A percentile compares a stretch with the other conserved stretches of the same genome.
phyloP scores from a whole-genome alignment of 805 yeast genomes.

The Cyberlindnera euphorbiiphila region DNA sequence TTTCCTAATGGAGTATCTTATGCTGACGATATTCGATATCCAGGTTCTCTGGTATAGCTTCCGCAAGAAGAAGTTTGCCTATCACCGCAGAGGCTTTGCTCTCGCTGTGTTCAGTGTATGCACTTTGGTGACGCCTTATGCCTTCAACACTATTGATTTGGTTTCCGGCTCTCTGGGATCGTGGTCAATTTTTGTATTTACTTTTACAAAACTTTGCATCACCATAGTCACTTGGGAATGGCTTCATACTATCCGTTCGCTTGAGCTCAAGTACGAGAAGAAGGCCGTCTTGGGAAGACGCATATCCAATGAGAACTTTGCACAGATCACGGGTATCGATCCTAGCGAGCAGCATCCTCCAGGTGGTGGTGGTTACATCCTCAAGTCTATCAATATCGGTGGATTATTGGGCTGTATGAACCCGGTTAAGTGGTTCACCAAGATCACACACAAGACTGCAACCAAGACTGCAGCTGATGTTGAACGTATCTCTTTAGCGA shows the following conservation, averaged over 20 bases:
- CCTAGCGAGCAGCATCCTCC: slow-evolving; percentile 5
- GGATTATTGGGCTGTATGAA: slow-evolving; percentile 13
- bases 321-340: slow-evolving; percentile 10
- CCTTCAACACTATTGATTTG: slow-evolving; percentile 35
- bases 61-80: slow-evolving; percentile 41
- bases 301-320: slow-evolving; percentile 42
- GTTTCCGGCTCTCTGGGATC: slow-evolving; percentile 38
- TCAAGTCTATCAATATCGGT: slow-evolving; percentile 21
- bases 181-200: slow-evolving; percentile 45
- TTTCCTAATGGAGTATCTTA: slow-evolving; percentile 29
- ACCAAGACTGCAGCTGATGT: slow-evolving; percentile 1
- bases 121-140: slow-evolving; percentile 35
- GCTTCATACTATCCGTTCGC: slow-evolving; percentile 48
- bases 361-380: slow-evolving; percentile 15
- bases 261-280: slow-evolving; percentile 48
- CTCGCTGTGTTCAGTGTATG: slow-evolving; percentile 43
- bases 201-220: slow-evolving; percentile 46
- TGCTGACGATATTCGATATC: slow-evolving; percentile 30
- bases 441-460: background rate
- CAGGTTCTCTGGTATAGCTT: slow-evolving; percentile 36
- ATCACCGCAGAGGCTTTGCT: slow-evolving; percentile 42
- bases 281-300: slow-evolving; percentile 62
- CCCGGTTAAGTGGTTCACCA: slow-evolving; percentile 5
- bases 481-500: slow-evolving; percentile 14
- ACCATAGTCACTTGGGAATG: slow-evolving; percentile 64